Base-by-base conservation (phyloP, 352 stramenopile species). In the Pythium aphanidermatum region DNA sequence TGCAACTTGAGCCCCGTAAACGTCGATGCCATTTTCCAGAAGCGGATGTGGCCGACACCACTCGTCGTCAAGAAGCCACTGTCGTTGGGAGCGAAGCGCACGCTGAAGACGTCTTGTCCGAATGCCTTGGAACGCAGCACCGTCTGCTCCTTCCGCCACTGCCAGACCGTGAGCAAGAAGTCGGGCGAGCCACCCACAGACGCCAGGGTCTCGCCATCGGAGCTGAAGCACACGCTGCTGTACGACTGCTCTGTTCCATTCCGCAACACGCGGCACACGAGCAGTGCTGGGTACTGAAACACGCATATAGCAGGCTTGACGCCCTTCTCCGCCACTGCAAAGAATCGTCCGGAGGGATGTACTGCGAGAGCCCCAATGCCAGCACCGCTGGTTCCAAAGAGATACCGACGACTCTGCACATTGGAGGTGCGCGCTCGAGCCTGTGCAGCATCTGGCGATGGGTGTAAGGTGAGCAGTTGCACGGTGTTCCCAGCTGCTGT, bases 1-100 rank as follows among this genome's bases (percentile, higher is more conserved):
- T 98, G 89, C 23, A 98, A 60, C 65, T 98, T 98, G 7, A 98
- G 69, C 3, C 93, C 92, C 9, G 93, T 98, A 52, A 98, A 98
- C 24, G 92, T 98, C n/a, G 72, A 72, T 25, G 93, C 89, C 87
- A 98, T 98, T 49, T 92, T 92, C 93, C 92, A 98, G 58, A 98
- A 96, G 3, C 92, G 86, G 52, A 98, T 96, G 58, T 98, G 92
- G 2, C 90, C 91, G 2, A 95, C 87, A 34, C 92, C 93, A 33
- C 81, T 95, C 0, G 92, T 98, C 9, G 84, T 92, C 19, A 98
- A 70, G 44, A 94, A 90, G 7, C 88, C 88, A n/a, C 71, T 83
- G 55, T 97, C 84, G 12, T 68, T 68, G 4, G 78, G 80, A 3
- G 84, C 86, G 51, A 98, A 98, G 13, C 70, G 65, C 24, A 97